These are phyloP conservation scores for Ampelocalamus luodianensis DNA, from an alignment of 176 grass and related monocot species.

Conservation along the genomic window DNA sequence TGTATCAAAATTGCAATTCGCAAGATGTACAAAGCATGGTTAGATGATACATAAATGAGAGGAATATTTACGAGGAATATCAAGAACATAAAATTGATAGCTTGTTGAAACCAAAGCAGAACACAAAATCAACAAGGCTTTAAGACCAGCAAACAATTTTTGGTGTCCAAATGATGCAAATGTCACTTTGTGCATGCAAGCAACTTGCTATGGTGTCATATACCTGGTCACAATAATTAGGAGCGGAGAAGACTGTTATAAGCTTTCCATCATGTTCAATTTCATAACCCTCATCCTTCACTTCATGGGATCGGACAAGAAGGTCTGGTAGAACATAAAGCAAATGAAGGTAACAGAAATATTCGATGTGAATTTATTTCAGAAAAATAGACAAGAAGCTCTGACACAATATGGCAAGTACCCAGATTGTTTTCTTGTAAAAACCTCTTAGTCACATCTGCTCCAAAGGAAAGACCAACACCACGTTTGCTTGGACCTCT, in stretches of 20 bases:
- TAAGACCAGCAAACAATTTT: background rate
- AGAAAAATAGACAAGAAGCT: background rate
- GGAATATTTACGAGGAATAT: background rate
- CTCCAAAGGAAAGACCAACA: slow-evolving; percentile 92
- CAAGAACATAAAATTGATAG: background rate
- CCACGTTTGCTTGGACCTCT: slow-evolving; percentile 91
- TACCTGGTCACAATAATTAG: slow-evolving; percentile 96
- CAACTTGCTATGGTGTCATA: background rate
- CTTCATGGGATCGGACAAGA: slow-evolving; percentile 89
- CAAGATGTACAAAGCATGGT: background rate
- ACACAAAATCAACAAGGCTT: background rate
- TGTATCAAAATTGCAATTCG: slow-evolving; percentile 37
- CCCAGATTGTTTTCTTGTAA: slow-evolving; percentile 69
- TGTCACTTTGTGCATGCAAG: background rate
- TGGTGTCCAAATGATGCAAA: background rate
- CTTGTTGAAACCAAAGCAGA: background rate
- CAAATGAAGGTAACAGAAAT: background rate
- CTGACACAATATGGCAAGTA: background rate
- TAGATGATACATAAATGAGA: slow-evolving; percentile 23
- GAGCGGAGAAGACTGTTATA: slow-evolving; percentile 90
- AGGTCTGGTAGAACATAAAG: slow-evolving; percentile 56
- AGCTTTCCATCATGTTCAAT: slow-evolving; percentile 86
- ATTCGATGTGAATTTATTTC: background rate
- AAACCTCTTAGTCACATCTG: slow-evolving; percentile 77
- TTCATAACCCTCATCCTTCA: slow-evolving; percentile 96